Percentiles rank a stretch among this genome's conserved stretches.
phyloP scores from a whole-genome alignment of 306 rosid genomes.

The Prinsepia uniflora region DNA sequence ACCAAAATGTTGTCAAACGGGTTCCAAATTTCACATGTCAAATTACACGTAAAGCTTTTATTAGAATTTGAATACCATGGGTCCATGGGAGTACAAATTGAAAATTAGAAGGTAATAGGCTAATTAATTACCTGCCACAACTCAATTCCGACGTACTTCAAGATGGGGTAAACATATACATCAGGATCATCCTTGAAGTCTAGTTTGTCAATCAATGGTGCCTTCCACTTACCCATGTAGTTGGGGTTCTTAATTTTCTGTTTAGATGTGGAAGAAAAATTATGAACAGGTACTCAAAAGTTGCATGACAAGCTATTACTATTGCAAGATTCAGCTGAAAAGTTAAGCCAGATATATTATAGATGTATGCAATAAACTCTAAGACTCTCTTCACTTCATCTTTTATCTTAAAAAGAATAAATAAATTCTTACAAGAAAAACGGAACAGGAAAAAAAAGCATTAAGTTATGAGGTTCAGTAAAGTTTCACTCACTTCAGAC shows the following conservation, averaged over 20 bases:
- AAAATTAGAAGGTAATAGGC: background rate
- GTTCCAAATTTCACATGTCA: constrained; percentile 98
- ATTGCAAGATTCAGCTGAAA: no score
- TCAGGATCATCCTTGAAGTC: constrained; percentile 95
- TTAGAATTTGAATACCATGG: constrained; percentile 24
- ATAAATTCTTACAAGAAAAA: no score
- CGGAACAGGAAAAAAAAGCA: no score
- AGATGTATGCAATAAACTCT: no score
- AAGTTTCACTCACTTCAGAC: no score
- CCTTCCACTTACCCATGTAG: constrained; percentile 96
- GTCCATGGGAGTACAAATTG: constrained; percentile 5
- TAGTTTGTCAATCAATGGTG: constrained; percentile 95
- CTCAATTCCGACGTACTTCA: constrained; percentile 95
- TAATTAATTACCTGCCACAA: constrained; percentile 95
- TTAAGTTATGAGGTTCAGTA: no score
- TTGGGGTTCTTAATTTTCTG: constrained; percentile 97
- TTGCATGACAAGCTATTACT: background rate
- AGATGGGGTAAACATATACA: constrained; percentile 79
- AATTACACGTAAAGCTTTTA: constrained; percentile 9
- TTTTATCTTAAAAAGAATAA: no score
- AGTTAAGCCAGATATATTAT: no score
- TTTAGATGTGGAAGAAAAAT: constrained; percentile 12
- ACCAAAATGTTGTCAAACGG: constrained; percentile 77
- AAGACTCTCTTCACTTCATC: no score
- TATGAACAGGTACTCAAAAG: constrained; percentile 13